Conservation (phyloP, 306 rosid species). For the Castanea sativa region DNA sequence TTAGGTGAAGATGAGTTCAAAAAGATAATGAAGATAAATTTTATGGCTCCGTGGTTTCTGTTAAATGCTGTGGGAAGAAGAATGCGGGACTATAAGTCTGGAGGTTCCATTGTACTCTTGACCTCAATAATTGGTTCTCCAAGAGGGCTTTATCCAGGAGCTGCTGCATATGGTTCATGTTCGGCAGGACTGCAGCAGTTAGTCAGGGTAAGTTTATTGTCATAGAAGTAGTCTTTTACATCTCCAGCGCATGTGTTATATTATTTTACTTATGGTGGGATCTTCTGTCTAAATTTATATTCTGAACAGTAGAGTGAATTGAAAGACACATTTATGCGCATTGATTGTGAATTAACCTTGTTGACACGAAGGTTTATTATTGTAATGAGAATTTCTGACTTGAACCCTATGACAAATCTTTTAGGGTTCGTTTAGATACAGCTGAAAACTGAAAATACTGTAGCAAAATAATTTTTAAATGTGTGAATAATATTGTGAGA, state of each 20-base stretch:
- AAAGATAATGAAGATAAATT: slow-evolving; percentile 62
- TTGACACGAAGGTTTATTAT: background rate
- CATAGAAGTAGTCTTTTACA: background rate
- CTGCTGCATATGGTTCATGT: slow-evolving; percentile 65
- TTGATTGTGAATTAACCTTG: background rate
- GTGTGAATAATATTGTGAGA: too few species aligned
- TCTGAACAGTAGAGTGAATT: background rate
- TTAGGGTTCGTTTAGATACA: too few species aligned
- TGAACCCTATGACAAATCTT: background rate
- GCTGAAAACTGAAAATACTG: too few species aligned
- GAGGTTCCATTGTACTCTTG: slow-evolving; percentile 75
- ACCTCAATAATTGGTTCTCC: slow-evolving; percentile 65
- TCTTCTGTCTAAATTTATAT: background rate
- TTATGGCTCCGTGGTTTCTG: slow-evolving; percentile 74
- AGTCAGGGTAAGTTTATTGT: slow-evolving; percentile 54
- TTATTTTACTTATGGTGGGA: background rate
- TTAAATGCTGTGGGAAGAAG: slow-evolving; percentile 66
- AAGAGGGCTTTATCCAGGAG: slow-evolving; percentile 78
- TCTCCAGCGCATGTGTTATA: background rate
- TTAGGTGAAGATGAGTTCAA: slow-evolving; percentile 55
- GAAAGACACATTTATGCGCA: background rate
- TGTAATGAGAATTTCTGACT: background rate
- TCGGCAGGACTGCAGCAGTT: slow-evolving; percentile 73
- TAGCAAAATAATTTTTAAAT: too few species aligned
- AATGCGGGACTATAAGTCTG: slow-evolving; percentile 62